phyloP scores from a whole-genome alignment of 208 protist genomes.

The Leishmania mexicana region DNA sequence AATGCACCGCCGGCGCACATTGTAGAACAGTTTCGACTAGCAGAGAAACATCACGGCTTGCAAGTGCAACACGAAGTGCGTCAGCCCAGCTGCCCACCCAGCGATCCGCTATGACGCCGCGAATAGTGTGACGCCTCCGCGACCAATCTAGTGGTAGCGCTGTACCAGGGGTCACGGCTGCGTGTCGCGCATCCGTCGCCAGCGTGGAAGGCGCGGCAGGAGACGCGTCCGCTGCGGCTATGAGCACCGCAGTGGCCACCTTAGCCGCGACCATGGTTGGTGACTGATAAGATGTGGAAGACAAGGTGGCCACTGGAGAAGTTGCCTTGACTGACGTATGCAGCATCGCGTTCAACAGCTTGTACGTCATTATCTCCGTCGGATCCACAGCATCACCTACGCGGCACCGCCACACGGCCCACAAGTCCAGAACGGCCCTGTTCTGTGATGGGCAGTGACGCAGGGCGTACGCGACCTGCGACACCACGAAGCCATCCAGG shows the following conservation, averaged over 20 bases:
- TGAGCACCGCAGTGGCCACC: conserved; percentile 21
- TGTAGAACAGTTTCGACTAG: conserved; percentile 33
- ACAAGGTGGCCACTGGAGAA: conserved; percentile 24
- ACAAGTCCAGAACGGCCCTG: conserved; percentile 51
- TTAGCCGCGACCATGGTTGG: conserved; percentile 3
- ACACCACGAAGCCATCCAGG: conserved; percentile 62
- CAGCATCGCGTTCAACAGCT: conserved; percentile 54
- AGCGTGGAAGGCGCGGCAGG: background rate
- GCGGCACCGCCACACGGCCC: conserved; percentile 65
- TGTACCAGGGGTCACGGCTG: conserved; percentile 3
- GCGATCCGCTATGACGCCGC: conserved; percentile 48
- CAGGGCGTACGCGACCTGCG: conserved; percentile 58
- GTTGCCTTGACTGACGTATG: conserved; percentile 26
- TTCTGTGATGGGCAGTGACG: conserved; percentile 14
- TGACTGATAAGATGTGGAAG: conserved; percentile 9
- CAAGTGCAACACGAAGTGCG: conserved; percentile 57
- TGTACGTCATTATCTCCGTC: conserved; percentile 50
- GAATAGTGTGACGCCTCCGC: conserved; percentile 31
- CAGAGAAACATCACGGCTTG: conserved; percentile 39
- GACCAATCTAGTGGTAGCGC: conserved; percentile 43
- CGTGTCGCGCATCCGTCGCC: background rate
- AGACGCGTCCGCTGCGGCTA: conserved; percentile 13
- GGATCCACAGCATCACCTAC: conserved; percentile 55
- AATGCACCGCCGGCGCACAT: conserved; percentile 35
- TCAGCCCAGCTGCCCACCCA: conserved; percentile 70